These are phyloP conservation scores for Aspergillus transmontanensis DNA, from an alignment of 2,329 filamentous ascomycete species.

Conservation along the genomic window DNA sequence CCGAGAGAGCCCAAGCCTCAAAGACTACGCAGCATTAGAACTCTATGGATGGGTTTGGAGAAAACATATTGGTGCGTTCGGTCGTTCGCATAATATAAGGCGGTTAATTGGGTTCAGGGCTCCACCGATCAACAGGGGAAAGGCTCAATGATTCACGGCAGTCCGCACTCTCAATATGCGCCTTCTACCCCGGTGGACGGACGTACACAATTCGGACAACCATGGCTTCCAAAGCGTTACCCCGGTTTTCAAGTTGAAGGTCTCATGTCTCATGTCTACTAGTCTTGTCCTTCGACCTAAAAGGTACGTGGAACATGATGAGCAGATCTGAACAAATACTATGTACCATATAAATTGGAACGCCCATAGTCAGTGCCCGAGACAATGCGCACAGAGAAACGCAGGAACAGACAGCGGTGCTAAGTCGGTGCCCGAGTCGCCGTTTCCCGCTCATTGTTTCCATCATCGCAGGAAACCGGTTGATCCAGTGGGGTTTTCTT, in stretches of 20 bases:
- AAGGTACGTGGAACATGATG: background rate
- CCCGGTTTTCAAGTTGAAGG: conserved; percentile 5
- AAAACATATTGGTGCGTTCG: background rate
- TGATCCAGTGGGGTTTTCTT: conserved; percentile 12
- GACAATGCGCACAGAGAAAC: background rate
- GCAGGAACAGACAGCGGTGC: background rate
- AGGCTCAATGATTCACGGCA: background rate
- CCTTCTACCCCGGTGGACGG: background rate
- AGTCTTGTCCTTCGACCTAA: background rate
- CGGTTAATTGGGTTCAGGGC: conserved; percentile 10
- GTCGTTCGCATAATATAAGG: background rate
- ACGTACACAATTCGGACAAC: background rate
- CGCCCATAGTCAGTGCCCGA: background rate
- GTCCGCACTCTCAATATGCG: background rate
- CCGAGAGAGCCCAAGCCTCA: background rate
- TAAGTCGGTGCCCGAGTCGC: background rate
- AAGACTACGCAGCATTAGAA: background rate
- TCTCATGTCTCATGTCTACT: background rate
- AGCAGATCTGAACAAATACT: background rate
- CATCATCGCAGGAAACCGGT: conserved; percentile 13
- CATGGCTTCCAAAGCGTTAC: background rate
- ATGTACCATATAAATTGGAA: background rate
- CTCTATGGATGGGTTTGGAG: background rate
- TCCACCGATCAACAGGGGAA: conserved; percentile 28
- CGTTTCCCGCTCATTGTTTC: conserved; percentile 2